Conservation (phyloP, 495 filamentous ascomycete genomes). For the Aspergillus egyptiacus region DNA sequence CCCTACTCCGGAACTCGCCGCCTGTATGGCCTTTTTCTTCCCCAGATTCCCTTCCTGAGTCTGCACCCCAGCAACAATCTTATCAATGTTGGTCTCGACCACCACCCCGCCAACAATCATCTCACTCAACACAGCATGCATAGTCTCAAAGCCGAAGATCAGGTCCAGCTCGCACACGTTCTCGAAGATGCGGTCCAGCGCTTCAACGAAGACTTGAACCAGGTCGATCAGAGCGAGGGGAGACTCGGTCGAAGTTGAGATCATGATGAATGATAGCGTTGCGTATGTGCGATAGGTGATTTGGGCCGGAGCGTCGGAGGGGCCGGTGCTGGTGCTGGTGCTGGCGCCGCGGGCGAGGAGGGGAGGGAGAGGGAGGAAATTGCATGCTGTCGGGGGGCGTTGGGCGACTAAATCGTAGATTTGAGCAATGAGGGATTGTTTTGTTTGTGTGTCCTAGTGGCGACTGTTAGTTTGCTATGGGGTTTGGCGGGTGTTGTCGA, state of each 20-base stretch:
- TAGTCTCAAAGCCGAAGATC: conserved; percentile 97
- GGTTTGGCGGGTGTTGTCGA: conserved; percentile 4
- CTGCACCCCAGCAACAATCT: conserved; percentile 78
- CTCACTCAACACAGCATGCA: conserved; percentile 85
- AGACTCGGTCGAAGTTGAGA: conserved; percentile 93
- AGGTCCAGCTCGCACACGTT: conserved; percentile 97
- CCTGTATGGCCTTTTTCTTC: conserved; percentile 55
- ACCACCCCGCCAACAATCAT: conserved; percentile 97
- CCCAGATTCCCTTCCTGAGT: conserved; percentile 72
- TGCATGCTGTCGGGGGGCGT: conserved; percentile 82
- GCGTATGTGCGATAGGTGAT: conserved; percentile 98
- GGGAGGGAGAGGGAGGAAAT: conserved; percentile 83
- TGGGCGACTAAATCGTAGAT: conserved; percentile 96
- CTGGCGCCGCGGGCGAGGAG: conserved; percentile 60
- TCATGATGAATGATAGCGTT: conserved; percentile 97
- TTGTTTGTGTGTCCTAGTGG: conserved; percentile 81
- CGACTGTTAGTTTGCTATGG: conserved; percentile 4
- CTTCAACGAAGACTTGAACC: conserved; percentile 96
- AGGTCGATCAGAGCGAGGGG: conserved; percentile 92
- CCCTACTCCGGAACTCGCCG: conserved; percentile 36
- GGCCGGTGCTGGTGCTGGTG: conserved; percentile 47
- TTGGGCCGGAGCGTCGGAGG: conserved; percentile 86
- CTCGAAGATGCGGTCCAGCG: conserved; percentile 90
- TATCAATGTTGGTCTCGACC: conserved; percentile 83
- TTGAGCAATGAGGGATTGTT: conserved; percentile 92